phyloP scores from a whole-genome alignment of 371 early-diverging fungal genomes.

The Lichtheimia ramosa region DNA sequence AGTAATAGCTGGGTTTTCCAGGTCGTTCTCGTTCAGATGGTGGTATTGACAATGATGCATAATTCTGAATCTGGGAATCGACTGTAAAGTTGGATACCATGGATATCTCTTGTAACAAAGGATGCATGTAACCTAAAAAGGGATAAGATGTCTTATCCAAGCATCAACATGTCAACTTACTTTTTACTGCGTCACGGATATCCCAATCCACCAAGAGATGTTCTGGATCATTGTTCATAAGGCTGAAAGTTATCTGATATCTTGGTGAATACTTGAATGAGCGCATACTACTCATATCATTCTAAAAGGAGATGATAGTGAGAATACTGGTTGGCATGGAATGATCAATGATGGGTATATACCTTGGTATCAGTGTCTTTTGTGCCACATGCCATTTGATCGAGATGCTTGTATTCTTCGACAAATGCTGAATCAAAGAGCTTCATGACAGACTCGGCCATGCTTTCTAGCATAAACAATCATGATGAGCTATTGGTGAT shows the following conservation, averaged over 20 bases:
- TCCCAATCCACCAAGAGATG: slow-evolving; percentile 69
- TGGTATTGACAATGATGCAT: slow-evolving; percentile 65
- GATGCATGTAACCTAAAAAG: slow-evolving; percentile 40
- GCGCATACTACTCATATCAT: slow-evolving; percentile 64
- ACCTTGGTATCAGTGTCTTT: slow-evolving; percentile 17
- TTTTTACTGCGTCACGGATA: slow-evolving; percentile 63
- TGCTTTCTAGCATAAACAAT: slow-evolving; percentile 9
- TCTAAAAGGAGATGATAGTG: slow-evolving; percentile 13
- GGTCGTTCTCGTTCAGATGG: slow-evolving; percentile 49
- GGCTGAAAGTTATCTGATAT: slow-evolving; percentile 77
- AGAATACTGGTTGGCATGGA: too few relatives aligned
- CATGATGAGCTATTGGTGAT: not conserved
- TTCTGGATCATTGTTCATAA: slow-evolving; percentile 77
- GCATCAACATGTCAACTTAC: slow-evolving; percentile 24
- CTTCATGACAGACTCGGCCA: not conserved
- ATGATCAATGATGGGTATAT: too few relatives aligned
- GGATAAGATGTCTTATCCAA: not conserved
- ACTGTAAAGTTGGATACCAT: slow-evolving; percentile 58
- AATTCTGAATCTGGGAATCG: slow-evolving; percentile 75
- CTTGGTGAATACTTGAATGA: slow-evolving; percentile 72
- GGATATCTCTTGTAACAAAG: slow-evolving; percentile 52
- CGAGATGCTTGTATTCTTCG: slow-evolving; percentile 13
- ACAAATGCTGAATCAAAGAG: slow-evolving; percentile 8
- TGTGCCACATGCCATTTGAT: slow-evolving; percentile 9
- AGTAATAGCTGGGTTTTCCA: slow-evolving; percentile 43